These are phyloP conservation scores for Vaccinium macrocarpon DNA, from an alignment of 148 eudicot species.

Conservation along the genomic window DNA sequence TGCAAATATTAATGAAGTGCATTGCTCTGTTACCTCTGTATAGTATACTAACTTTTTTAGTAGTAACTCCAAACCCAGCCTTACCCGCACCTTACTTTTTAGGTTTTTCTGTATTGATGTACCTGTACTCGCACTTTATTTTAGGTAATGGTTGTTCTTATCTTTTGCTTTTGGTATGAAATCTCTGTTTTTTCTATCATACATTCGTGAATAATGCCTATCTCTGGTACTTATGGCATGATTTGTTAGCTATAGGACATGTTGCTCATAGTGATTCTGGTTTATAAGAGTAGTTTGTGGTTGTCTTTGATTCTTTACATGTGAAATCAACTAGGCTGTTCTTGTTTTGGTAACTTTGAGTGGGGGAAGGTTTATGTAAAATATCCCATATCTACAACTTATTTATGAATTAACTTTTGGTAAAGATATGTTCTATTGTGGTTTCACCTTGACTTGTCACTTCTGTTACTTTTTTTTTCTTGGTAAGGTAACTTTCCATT, in stretches of 20 bases:
- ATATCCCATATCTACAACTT: neutral
- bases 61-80: no score
- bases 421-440: conserved; percentile 2
- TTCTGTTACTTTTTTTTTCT: neutral
- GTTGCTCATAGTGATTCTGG: neutral
- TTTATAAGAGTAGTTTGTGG: neutral
- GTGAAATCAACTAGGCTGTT: neutral
- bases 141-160: neutral
- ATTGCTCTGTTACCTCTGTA: no score
- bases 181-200: neutral
- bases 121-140: neutral
- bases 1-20: no score
- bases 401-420: neutral
- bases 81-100: neutral
- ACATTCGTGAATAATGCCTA: neutral
- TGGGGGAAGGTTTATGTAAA: neutral
- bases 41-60: no score
- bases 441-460: neutral
- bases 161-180: neutral
- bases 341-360: neutral
- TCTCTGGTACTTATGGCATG: neutral
- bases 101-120: neutral
- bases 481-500: no score
- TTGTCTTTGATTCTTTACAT: neutral
- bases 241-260: neutral